These are phyloP conservation scores for Pichia sp. DNA, from an alignment of 1,139 yeast species.

Conservation along the genomic window DNA sequence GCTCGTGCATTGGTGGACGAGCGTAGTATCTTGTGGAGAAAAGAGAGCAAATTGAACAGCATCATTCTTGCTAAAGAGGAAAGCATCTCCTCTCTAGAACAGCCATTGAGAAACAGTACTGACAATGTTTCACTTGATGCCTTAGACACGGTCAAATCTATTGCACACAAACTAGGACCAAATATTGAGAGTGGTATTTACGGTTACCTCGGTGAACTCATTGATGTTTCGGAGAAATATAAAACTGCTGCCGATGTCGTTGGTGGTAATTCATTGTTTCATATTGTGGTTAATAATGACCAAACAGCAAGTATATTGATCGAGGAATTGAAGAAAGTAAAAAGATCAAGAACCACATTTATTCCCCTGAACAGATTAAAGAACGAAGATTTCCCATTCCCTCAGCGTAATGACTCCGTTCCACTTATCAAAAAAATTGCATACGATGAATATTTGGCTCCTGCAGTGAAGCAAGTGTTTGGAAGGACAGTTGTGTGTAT, in stretches of 20 bases:
- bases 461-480: conserved; percentile 73
- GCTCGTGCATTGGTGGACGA: conserved; percentile 51
- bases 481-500: conserved; percentile 75
- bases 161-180: conserved; percentile 50
- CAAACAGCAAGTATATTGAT: conserved; percentile 73
- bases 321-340: conserved; percentile 66
- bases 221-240: conserved; percentile 74
- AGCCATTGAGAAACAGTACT: conserved; percentile 63
- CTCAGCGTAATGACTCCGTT: conserved; percentile 53
- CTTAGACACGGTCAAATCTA: conserved; percentile 54
- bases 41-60: conserved; percentile 58
- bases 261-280: conserved; percentile 82
- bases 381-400: conserved; percentile 37
- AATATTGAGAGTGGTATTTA: conserved; percentile 43
- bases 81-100: conserved; percentile 51
- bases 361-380: conserved; percentile 77
- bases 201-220: conserved; percentile 82
- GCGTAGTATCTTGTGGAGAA: conserved; percentile 73
- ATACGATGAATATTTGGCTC: conserved; percentile 45
- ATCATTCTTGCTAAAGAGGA: conserved; percentile 47
- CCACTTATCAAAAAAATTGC: conserved; percentile 73
- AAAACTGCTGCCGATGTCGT: conserved; percentile 82
- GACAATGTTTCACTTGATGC: conserved; percentile 67
- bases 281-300: conserved; percentile 85
- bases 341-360: conserved; percentile 81